Evolutionary conservation across 2,329 filamentous ascomycete species (phyloP).

Genomic region (Cladophialophora bantiana): DNA sequence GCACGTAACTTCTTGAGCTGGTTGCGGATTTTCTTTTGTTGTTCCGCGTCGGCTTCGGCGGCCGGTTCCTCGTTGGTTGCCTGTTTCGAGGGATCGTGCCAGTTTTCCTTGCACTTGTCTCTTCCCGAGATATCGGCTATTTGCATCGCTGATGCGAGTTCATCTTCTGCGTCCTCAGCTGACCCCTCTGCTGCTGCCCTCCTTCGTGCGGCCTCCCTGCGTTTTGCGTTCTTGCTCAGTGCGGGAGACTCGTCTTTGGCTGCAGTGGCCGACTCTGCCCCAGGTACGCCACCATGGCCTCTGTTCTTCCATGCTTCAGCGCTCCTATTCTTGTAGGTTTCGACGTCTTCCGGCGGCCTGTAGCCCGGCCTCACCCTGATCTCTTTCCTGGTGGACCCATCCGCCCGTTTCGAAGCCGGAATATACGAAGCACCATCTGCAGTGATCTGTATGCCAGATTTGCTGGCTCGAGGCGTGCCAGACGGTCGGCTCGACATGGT

Average conservation of each 20-base stretch:
- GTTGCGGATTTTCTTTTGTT: slow-evolving; percentile 90
- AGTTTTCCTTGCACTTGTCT: slow-evolving; percentile 42
- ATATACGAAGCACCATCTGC: slow-evolving; percentile 86
- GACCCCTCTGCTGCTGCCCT: slow-evolving; percentile 61
- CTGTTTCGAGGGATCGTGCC: slow-evolving; percentile 38
- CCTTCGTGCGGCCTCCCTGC: slow-evolving; percentile 64
- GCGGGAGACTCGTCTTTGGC: slow-evolving; percentile 58
- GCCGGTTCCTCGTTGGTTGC: slow-evolving; percentile 45
- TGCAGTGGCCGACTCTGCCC: slow-evolving; percentile 67
- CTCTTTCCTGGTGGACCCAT: slow-evolving; percentile 90
- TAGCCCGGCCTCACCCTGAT: slow-evolving; percentile 95
- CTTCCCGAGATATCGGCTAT: slow-evolving; percentile 28
- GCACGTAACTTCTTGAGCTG: slow-evolving; percentile 95
- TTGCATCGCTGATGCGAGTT: slow-evolving; percentile 42
- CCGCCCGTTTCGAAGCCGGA: slow-evolving; percentile 82
- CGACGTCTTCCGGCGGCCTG: slow-evolving; percentile 90
- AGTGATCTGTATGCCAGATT: slow-evolving; percentile 78
- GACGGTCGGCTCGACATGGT: slow-evolving; percentile 3
- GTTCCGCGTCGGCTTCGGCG: slow-evolving; percentile 75
- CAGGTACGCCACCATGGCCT: slow-evolving; percentile 73
- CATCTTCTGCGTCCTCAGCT: slow-evolving; percentile 47
- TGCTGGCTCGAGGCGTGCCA: slow-evolving; percentile 32
- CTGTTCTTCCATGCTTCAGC: slow-evolving; percentile 85
- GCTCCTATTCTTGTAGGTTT: slow-evolving; percentile 92
- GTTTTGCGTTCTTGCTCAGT: slow-evolving; percentile 86